Conservation (phyloP, 495 filamentous ascomycete species). For the Stereocaulon alpinum region DNA sequence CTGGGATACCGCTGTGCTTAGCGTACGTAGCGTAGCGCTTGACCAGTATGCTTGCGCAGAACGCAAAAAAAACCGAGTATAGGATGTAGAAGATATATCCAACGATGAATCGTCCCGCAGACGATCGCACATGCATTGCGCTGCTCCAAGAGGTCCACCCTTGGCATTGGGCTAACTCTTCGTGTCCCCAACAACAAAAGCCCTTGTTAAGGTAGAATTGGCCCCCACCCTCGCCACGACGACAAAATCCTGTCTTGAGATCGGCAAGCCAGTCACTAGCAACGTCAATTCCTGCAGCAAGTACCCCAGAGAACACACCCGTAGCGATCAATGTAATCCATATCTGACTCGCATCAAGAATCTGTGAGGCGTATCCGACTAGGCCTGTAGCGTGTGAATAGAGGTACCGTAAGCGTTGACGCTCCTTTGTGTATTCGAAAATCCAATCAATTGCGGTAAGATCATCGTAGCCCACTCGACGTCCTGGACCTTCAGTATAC, state of each 20-base stretch:
- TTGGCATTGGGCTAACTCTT: slow-evolving; percentile 62
- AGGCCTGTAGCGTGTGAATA: slow-evolving; percentile 59
- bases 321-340: slow-evolving; percentile 79
- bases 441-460: slow-evolving; percentile 99
- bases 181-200: slow-evolving; percentile 89
- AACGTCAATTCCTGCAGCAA: slow-evolving; percentile 85
- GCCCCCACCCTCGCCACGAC: slow-evolving; percentile 59
- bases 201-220: slow-evolving; percentile 80
- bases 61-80: slow-evolving; percentile 75
- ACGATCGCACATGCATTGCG: slow-evolving; percentile 54
- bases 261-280: slow-evolving; percentile 93
- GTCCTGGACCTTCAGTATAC: slow-evolving; percentile 83
- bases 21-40: slow-evolving; percentile 78
- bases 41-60: slow-evolving; percentile 69
- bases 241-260: slow-evolving; percentile 85
- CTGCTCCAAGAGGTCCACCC: slow-evolving; percentile 81
- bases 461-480: slow-evolving; percentile 90
- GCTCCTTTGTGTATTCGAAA: slow-evolving; percentile 95
- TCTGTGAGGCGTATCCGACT: slow-evolving; percentile 56
- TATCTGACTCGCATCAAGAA: slow-evolving; percentile 77
- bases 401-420: slow-evolving; percentile 71
- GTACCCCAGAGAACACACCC: slow-evolving; percentile 67
- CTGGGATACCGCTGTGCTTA: slow-evolving; percentile 92
- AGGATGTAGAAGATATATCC: slow-evolving; percentile 80
- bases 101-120: slow-evolving; percentile 61